Base-by-base conservation (phyloP, 192 early-diverging fungal species). In the Backusella tuberculispora region DNA sequence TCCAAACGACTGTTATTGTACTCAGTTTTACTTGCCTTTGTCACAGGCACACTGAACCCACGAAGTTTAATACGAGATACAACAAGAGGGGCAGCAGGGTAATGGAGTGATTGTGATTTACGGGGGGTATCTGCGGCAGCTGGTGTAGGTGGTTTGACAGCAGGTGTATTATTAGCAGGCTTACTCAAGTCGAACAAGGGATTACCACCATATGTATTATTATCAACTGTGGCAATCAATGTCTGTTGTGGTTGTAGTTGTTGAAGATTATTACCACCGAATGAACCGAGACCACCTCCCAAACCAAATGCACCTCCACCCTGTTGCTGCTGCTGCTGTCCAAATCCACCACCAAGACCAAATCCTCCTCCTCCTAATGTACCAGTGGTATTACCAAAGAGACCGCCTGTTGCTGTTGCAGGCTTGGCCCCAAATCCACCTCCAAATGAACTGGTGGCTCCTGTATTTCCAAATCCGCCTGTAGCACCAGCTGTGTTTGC, bases 181-280 rank as follows among this genome's bases (percentile, higher is more conserved):
- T 60, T 60, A 8, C 53, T 69, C 21, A 67, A 82, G 74, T 89
- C 84, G 74, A 98, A 95, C 40, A 98, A 83, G 29, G 95, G 90
- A 63, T 90, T 95, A 60, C 83, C 81, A 34, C 97, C 97, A 79
- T 97, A 98, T 6, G 96, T 95, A 77, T 94, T 92, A 60, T 86
- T 83, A 72, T 96, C 95, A 65, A 98, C 91, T 29, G 87, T 85
- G 2, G 96, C 95, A 9, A 88, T 83, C 26, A 97, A 77, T 42
- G 77, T 6, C 21, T 60, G 53, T 13, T 60, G 78, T 1, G 50
- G 50, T 19, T 53, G 50, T 34, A 34, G 29, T 14, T 69, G 50
- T 14, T 66, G 72, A 9, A 77, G 46, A 19, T 75, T 78, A 65
- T 80, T 78, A 45, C 83, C 76, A 46, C 80, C 80, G n/a, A 83